Conservation (phyloP, 208 protist species). For the Angomonas deanei region DNA sequence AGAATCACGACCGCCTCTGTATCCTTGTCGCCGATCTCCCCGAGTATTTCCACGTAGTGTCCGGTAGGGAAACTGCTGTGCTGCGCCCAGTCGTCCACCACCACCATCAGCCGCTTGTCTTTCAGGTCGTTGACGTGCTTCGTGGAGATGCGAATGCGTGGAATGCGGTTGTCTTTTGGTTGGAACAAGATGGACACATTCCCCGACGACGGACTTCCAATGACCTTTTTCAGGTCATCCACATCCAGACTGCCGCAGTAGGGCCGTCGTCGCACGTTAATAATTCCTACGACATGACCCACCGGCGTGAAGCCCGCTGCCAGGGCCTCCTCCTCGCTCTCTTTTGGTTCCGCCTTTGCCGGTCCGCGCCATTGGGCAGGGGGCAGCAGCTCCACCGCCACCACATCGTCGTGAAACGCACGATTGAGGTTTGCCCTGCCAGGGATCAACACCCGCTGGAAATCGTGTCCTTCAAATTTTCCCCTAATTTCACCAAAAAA, state of each 20-base stretch:
- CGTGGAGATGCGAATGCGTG: conserved; percentile 84
- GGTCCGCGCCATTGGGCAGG: conserved; percentile 38
- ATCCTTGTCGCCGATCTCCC: conserved; percentile 92
- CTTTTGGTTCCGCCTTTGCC: conserved; percentile 9
- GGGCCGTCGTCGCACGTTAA: conserved; percentile 46
- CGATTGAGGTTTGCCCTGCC: conserved; percentile 83
- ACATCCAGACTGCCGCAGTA: conserved; percentile 88
- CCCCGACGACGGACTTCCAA: conserved; percentile 22
- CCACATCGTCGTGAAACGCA: conserved; percentile 79
- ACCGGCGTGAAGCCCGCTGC: conserved; percentile 46
- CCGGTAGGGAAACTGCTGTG: conserved; percentile 90
- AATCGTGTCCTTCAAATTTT: conserved; percentile 72
- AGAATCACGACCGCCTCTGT: conserved; percentile 93
- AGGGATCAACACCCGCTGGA: conserved; percentile 69
- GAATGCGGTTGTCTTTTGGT: conserved; percentile 85
- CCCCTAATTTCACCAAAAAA: conserved; percentile 87
- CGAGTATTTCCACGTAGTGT: conserved; percentile 92
- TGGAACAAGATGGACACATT: conserved; percentile 81
- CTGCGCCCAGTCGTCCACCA: conserved; percentile 92
- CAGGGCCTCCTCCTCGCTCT: conserved; percentile 53
- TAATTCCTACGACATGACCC: conserved; percentile 73
- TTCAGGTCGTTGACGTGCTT: conserved; percentile 67
- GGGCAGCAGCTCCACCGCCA: conserved; percentile 67
- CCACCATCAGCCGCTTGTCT: conserved; percentile 91
- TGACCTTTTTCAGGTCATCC: conserved; percentile 50